Base-by-base conservation (phyloP, 768 basidiomycete species). In the Candolleomyces eurysporus region DNA sequence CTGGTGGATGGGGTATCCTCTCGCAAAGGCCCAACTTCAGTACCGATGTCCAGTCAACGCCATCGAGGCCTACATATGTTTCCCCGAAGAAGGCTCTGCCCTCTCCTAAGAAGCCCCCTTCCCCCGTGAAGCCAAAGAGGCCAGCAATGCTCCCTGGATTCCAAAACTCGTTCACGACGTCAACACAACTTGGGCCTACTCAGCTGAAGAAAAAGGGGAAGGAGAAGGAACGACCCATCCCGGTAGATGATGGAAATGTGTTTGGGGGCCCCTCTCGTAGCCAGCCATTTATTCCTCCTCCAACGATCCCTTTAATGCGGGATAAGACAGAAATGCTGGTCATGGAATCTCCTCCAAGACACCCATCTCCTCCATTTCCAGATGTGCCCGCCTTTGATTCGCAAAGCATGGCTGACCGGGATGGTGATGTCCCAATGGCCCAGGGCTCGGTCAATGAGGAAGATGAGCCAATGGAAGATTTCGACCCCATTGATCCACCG, bases 81-180 rank as follows among this genome's bases (percentile, higher is more conserved):
- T 36, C 53, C 6, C 53, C 53, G 22, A 39, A 11, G 19, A n/a
- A 30, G 42, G 11, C 26, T 10, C 71, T 67, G 58, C 26, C 26
- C 26, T 77, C 79, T 21, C 77, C 79, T 5, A 74, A 72, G 53
- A 74, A 55, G 21, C 10, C 48, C 10, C 13, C 36, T n/a, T 55
- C 53, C 16, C 53, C 53, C n/a, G 16, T 32, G 7, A 55, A 75
- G 58, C 10, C 63, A 9, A 75, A 69, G 21, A 77, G 71, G 59
- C 53, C 67, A 10, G 69, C 69, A 11, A 74, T 69, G 61, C 73
- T 85, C 32, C 79, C 80, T 17, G 84, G 84, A 7, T 85, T 87
- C 64, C 76, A 84, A 61, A 85, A 86, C 63, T 73, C 84, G 11
- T 87, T 87, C 63, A 70, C 68, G 5, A 69, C 76, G 4, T 75